Base-by-base conservation (phyloP, 2,329 filamentous ascomycete genomes). In the Ampelomyces quisqualis region DNA sequence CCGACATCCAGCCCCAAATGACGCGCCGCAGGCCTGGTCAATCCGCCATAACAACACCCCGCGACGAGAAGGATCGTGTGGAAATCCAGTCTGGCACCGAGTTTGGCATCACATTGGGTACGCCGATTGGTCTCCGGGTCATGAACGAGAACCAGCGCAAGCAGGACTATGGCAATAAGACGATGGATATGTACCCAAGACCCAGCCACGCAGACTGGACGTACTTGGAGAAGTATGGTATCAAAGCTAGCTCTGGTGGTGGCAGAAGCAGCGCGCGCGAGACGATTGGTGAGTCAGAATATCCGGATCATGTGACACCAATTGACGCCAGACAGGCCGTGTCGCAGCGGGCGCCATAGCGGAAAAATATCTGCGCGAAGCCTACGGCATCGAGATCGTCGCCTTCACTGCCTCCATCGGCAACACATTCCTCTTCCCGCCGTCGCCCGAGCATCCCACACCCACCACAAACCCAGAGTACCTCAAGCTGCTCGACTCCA, bases 191-290 rank as follows among this genome's bases (percentile, higher is more conserved):
- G 49, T 97, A 86, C 77, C 93, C 93, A 4, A 81, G 93, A 36
- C 93, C 91, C 23, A 89, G 84, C 66, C 93, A 97, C 72, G 91
- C 93, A 45, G 91, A 97, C 72, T 96, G 86, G 81, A 97, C 93
- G 46, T 97, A 97, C 73, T 78, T 95, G 47, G 88, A 95, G 70
- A 97, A 97, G 74, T 98, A 98, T 69, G 91, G 91, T 42, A 84
- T 94, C 57, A 94, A 94, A 76, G 90, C 93, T 24, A 88, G 82
- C 67, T 90, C 84, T 47, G 91, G 93, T 43, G 91, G 93, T 57
- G 91, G 93, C 38, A 80, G 93, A 49, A 90, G 86, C 67, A 90
- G 85, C 67, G 93, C 93, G n/a, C 78, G 91, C 52, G 91, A 97
- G 77, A 97, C 91, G 8, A 95, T 97, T 64, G 89, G 86, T 80